Base-by-base conservation (phyloP, 495 filamentous ascomycete genomes). In the Aspergillus ellipticus region DNA sequence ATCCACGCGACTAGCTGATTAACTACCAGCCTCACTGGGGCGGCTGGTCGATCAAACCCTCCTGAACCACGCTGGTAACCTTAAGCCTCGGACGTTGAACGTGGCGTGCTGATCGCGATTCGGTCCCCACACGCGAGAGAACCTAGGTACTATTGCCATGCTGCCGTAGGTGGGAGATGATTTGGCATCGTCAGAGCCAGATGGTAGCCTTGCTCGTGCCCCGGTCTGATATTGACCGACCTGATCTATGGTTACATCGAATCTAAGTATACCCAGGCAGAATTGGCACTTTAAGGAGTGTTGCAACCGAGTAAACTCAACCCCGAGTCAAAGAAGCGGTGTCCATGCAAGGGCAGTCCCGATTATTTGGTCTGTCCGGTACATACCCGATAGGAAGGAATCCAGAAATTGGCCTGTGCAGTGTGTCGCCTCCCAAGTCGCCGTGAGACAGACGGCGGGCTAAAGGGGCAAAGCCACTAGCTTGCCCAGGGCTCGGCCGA, bases 21-120 rank as follows among this genome's bases (percentile, higher is more conserved):
- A 29, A 29, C 45, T 42, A 51, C 20, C 55, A 58, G 55, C 43
- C 49, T 52, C 22, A 39, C 42, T 53, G 42, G 46, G 49, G 50
- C 55, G 42, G 22, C 31, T 53, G 50, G 49, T 9, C 31, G 47
- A 46, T 51, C 37, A 51, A 9, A 15, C 41, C 48, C 31, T 37
- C 48, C 31, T 37, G 20, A 15, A 46, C 51, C 51, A n/a, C 13
- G 49, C 35, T 22, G 46, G 35, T 49, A 43, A 15, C 42, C 59
- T 35, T 45, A 20, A 49, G 17, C 42, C 39, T 46, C 2, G 52
- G 29, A 56, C 51, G 53, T 53, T 60, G 53, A 56, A 55, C 37
- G 53, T 60, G 57, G 57, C 53, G 53, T 41, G 57, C 53, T 60
- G 57, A 60, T 56, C 49, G 31, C 45, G 13, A 29, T 5, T n/a